phyloP scores from a whole-genome alignment of 2,329 filamentous ascomycete genomes.

The Aureobasidium subglaciale region DNA sequence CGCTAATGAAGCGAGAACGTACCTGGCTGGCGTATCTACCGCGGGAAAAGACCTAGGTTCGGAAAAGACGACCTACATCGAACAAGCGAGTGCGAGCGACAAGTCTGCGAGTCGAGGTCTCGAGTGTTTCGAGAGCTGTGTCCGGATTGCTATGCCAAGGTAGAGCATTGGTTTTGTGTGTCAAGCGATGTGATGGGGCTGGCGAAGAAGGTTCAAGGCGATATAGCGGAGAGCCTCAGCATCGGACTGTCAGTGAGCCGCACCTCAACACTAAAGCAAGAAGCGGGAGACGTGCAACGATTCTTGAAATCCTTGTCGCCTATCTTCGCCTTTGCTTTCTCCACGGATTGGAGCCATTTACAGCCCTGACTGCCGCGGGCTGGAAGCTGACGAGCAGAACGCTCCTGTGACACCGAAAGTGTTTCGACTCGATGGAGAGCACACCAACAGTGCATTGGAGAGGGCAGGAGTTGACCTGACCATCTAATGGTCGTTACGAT shows the following conservation, averaged over 20 bases:
- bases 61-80: neutral
- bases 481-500: no score
- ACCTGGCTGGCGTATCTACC: neutral
- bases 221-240: neutral
- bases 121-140: neutral
- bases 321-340: neutral
- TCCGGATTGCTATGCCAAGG: neutral
- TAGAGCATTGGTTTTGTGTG: neutral
- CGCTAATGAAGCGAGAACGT: neutral
- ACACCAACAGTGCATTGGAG: no score
- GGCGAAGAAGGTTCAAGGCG: neutral
- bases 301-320: neutral
- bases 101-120: neutral
- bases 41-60: no score
- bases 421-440: no score
- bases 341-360: neutral
- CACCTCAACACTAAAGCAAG: no score
- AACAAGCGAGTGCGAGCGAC: neutral
- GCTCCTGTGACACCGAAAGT: no score
- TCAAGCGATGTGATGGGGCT: neutral
- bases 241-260: neutral
- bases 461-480: no score
- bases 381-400: no score
- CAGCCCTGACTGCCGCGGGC: neutral
- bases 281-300: no score